phyloP scores from a whole-genome alignment of 2,329 filamentous ascomycete genomes.

The Tolypocladium capitatum region DNA sequence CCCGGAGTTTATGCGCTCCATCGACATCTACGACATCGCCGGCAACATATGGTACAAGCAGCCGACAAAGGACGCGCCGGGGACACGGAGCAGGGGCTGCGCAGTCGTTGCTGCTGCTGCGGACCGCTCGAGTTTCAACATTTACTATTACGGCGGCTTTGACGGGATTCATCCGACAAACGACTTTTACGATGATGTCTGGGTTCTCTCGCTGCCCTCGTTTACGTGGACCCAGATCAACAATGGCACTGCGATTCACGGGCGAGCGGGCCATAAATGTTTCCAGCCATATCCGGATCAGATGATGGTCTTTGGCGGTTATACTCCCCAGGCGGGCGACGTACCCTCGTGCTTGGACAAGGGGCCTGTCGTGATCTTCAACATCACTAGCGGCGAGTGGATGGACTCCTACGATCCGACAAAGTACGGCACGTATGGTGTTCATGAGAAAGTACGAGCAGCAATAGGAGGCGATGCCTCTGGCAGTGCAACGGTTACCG shows the following conservation, averaged over 20 bases:
- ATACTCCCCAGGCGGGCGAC: constrained; percentile 20
- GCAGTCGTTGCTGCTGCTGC: constrained; percentile 59
- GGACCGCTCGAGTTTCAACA: constrained; percentile 63
- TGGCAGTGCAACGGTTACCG: constrained; percentile 57
- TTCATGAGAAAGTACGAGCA: constrained; percentile 49
- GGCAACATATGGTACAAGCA: constrained; percentile 56
- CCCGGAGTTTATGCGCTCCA: constrained; percentile 54
- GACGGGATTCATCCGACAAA: constrained; percentile 30
- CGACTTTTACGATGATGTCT: constrained; percentile 52
- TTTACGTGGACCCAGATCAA: constrained; percentile 60
- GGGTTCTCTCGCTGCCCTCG: constrained; percentile 66
- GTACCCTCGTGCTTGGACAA: constrained; percentile 32
- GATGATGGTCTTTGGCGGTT: constrained; percentile 68
- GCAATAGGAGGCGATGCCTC: constrained; percentile 53
- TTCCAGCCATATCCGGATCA: constrained; percentile 65
- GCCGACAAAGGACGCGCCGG: constrained; percentile 45
- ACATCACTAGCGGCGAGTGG: constrained; percentile 59
- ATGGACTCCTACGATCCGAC: constrained; percentile 54
- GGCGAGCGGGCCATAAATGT: constrained; percentile 61
- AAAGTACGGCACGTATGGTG: constrained; percentile 50
- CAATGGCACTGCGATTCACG: constrained; percentile 35
- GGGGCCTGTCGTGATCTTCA: constrained; percentile 53
- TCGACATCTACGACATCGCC: constrained; percentile 68
- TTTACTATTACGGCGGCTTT: constrained; percentile 77
- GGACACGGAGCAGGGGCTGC: constrained; percentile 53